Conservation (phyloP, 1,139 yeast species). For the Yamadazyma taylorii region DNA sequence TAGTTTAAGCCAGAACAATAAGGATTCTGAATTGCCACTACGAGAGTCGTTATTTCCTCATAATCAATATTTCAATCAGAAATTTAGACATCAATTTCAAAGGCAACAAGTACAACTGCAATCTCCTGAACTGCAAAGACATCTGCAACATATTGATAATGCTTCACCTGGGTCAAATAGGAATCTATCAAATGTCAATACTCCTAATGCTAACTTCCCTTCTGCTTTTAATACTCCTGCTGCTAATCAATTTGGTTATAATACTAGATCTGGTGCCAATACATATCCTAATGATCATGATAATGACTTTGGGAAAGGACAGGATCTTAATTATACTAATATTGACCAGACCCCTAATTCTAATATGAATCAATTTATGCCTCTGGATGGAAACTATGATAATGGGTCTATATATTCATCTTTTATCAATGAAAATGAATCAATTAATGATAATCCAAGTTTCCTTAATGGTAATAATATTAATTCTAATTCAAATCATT, state of each 20-base stretch:
- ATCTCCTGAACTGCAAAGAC: slow-evolving; percentile 1
- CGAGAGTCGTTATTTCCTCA: slow-evolving; percentile 15
- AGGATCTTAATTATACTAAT: not conserved
- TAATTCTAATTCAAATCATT: slow-evolving; percentile 4
- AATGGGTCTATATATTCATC: slow-evolving; percentile 16
- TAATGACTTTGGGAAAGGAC: not conserved
- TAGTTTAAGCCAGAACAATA: slow-evolving; percentile 12
- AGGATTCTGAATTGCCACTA: slow-evolving; percentile 2
- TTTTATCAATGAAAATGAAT: slow-evolving; percentile 11
- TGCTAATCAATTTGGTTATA: slow-evolving; percentile 1
- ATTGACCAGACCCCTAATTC: slow-evolving; percentile 8
- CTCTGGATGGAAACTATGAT: slow-evolving; percentile 10
- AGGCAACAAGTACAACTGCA: not conserved
- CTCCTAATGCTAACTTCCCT: slow-evolving; percentile 5
- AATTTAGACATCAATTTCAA: slow-evolving; percentile 7
- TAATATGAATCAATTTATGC: slow-evolving; percentile 1
- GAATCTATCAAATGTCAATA: slow-evolving; percentile 6
- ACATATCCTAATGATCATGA: not conserved
- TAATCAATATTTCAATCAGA: slow-evolving; percentile 16
- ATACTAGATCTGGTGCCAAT: not conserved
- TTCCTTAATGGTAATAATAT: slow-evolving; percentile 6
- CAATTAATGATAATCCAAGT: slow-evolving; percentile 5
- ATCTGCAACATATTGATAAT: not conserved
- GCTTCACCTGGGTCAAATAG: not conserved
- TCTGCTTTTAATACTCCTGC: not conserved